phyloP scores from a whole-genome alignment of 2,329 filamentous ascomycete genomes.

The Talaromyces amestolkiae region DNA sequence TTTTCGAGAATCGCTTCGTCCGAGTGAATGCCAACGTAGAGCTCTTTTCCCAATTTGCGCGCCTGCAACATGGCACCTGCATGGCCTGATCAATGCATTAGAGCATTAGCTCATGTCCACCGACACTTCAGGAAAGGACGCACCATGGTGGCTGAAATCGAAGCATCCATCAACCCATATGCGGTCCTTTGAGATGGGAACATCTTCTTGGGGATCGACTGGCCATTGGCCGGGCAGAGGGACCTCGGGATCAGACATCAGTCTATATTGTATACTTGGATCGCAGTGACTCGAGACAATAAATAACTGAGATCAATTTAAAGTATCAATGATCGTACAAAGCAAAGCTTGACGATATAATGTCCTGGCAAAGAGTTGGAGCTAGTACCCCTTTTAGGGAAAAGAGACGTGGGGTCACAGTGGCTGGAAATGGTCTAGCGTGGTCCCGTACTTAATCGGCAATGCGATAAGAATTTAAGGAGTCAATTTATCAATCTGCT shows the following conservation, averaged over 20 bases:
- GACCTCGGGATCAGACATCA: slow-evolving; percentile 33
- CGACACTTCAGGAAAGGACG: slow-evolving; percentile 21
- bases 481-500: neutral
- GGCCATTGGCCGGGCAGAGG: slow-evolving; percentile 60
- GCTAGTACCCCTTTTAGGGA: slow-evolving; percentile 11
- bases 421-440: neutral
- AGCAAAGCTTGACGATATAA: neutral
- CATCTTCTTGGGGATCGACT: slow-evolving; percentile 62
- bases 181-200: slow-evolving; percentile 62
- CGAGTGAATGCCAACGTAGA: slow-evolving; percentile 90
- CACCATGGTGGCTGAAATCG: slow-evolving; percentile 97
- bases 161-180: slow-evolving; percentile 99
- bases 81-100: slow-evolving; percentile 61
- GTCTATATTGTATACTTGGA: neutral
- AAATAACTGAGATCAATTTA: no score
- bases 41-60: slow-evolving; percentile 80
- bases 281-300: no score
- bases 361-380: neutral
- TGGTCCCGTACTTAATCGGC: neutral
- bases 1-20: slow-evolving; percentile 94
- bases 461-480: slow-evolving; percentile 1
- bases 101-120: slow-evolving; percentile 11
- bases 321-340: no score
- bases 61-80: slow-evolving; percentile 96
- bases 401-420: slow-evolving; percentile 11